phyloP scores from a whole-genome alignment of 1,139 yeast species.

The Magnusiomyces paraingens region DNA sequence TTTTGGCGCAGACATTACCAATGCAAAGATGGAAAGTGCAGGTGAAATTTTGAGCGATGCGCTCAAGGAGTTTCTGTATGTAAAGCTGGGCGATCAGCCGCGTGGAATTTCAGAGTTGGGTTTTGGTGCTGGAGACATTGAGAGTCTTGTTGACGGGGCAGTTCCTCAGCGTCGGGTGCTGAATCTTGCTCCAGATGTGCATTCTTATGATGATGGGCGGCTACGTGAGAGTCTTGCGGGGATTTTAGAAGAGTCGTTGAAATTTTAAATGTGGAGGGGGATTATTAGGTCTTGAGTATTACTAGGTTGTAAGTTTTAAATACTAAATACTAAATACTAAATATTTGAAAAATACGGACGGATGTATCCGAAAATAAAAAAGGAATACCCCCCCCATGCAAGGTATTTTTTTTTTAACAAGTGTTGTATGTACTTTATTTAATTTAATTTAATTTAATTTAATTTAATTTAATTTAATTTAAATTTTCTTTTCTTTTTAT shows the following conservation, averaged over 20 bases:
- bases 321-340: background rate
- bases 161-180: constrained; percentile 38
- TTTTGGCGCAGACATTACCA: constrained; percentile 35
- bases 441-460: no score
- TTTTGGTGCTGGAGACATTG: constrained; percentile 30
- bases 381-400: no score
- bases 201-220: constrained; percentile 26
- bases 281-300: background rate
- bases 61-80: constrained; percentile 32
- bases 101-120: constrained; percentile 36
- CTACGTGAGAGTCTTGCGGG: constrained; percentile 25
- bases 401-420: no score
- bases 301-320: background rate
- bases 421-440: no score
- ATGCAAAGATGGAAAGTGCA: constrained; percentile 35
- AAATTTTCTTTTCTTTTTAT: background rate
- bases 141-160: constrained; percentile 35
- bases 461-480: no score
- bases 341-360: no score
- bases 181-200: constrained; percentile 33
- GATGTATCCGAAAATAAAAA: no score
- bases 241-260: constrained; percentile 26
- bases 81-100: constrained; percentile 34
- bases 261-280: constrained; percentile 1
- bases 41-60: constrained; percentile 37